Conservation (phyloP, 2,329 filamentous ascomycete genomes). For the Aspergillus pseudonomiae region DNA sequence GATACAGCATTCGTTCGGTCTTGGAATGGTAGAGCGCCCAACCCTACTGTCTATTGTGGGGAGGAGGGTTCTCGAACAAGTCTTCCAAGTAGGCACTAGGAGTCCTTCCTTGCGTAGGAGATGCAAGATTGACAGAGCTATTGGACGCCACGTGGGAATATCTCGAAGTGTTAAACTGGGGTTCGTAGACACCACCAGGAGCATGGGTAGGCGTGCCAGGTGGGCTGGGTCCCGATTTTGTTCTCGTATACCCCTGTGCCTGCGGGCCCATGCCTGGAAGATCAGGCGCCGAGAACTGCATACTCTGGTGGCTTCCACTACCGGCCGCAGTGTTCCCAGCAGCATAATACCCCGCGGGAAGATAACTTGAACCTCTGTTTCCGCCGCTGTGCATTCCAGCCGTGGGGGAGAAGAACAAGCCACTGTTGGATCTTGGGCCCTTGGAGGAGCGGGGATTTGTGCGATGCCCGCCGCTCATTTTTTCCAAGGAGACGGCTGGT, state of each 20-base stretch:
- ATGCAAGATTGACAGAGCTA: constrained; percentile 67
- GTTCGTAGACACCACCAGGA: constrained; percentile 46
- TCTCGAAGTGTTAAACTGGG: constrained; percentile 27
- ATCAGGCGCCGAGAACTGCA: constrained; percentile 56
- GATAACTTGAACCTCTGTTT: constrained; percentile 74
- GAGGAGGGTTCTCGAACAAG: constrained; percentile 73
- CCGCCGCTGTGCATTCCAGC: constrained; percentile 59
- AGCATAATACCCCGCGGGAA: constrained; percentile 91
- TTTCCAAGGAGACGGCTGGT: constrained; percentile 58
- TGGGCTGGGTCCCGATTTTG: constrained; percentile 57
- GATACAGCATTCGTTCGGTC: neutral
- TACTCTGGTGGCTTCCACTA: constrained; percentile 34
- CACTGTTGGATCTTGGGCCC: constrained; percentile 62
- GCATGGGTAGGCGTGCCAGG: constrained; percentile 66
- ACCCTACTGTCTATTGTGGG: constrained; percentile 18
- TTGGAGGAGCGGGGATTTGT: constrained; percentile 33
- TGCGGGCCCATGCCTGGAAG: constrained; percentile 65
- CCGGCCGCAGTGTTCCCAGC: constrained; percentile 61
- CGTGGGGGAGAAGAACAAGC: constrained; percentile 94
- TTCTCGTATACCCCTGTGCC: constrained; percentile 56
- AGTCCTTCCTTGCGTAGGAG: constrained; percentile 69
- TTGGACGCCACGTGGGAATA: constrained; percentile 42
- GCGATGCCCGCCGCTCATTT: constrained; percentile 42
- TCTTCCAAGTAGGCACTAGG: constrained; percentile 92
- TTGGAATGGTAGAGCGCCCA: neutral